Evolutionary conservation across 2,329 filamentous ascomycete species (phyloP).

Genomic region (Sporothrix luriei): DNA sequence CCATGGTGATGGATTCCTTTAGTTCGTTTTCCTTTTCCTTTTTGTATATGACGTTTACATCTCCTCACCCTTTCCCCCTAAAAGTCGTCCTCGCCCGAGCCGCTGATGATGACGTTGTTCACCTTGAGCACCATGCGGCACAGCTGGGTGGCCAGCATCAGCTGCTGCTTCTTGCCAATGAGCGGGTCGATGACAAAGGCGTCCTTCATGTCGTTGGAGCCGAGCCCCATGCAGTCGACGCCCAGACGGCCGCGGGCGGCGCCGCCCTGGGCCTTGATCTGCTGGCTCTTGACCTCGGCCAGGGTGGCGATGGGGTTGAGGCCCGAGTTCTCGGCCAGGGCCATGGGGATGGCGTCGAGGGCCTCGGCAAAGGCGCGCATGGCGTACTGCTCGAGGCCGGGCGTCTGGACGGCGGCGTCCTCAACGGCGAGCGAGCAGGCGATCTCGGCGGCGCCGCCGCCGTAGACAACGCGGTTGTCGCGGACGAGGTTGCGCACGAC

Average conservation of each 20-base stretch:
- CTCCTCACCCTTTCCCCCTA: conserved; percentile 47
- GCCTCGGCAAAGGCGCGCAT: conserved; percentile 98
- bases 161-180: conserved; percentile 96
- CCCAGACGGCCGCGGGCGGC: conserved; percentile 67
- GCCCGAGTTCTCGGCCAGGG: conserved; percentile 94
- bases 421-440: conserved; percentile 96
- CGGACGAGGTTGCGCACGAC: conserved; percentile 94
- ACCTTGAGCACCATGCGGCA: conserved; percentile 98
- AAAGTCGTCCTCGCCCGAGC: conserved; percentile 83
- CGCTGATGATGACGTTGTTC: conserved; percentile 93
- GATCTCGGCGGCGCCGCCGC: conserved; percentile 94
- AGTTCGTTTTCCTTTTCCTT: not conserved
- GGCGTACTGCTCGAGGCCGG: conserved; percentile 96
- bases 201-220: conserved; percentile 95
- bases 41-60: no score
- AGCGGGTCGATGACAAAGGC: conserved; percentile 98
- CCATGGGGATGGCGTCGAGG: conserved; percentile 90
- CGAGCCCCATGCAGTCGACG: conserved; percentile 96
- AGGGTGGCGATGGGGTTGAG: conserved; percentile 94
- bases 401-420: conserved; percentile 90
- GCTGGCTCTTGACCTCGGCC: conserved; percentile 92
- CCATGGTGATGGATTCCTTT: not conserved
- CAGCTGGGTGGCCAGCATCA: conserved; percentile 92
- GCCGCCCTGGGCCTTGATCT: conserved; percentile 70
- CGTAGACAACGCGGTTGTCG: conserved; percentile 97